Base-by-base conservation (phyloP, 1,284 basidiomycete genomes). In the Naganishia liquefaciens region DNA sequence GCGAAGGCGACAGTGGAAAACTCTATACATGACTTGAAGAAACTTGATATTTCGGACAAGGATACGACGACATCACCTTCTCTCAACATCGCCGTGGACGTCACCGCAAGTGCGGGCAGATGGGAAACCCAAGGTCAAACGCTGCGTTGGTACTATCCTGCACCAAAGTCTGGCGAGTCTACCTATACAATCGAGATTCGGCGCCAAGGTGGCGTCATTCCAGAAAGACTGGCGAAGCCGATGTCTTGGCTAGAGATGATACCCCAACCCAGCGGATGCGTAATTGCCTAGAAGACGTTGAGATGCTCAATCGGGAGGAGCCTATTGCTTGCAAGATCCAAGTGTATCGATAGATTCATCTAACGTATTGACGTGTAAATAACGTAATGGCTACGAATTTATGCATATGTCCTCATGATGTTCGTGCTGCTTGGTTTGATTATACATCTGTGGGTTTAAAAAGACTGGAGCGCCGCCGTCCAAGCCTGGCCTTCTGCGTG, bases 121-220 rank as follows among this genome's bases (percentile, higher is more conserved):
- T 91, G 85, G 81, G 82, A 82, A 66, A 80, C 90, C 9, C 80
- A 85, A 9, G 91, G 90, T 2, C 83, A 84, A 79, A 84, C 80
- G 42, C 76, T 98, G 61, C 82, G 82, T 70, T 98, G 94, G 94
- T 93, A 86, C 83, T 94, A 96, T 75, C 82, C 84, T 81, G 15
- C 80, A 57, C 30, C 62, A 21, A 23, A 63, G 40, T 23, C 52
- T n/a, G 62, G 50, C 21, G 46, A 49, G 13, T 5, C 33, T n/a
- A 83, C 86, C 74, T 86, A 88, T 73, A 84, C 83, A 44, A 85
- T 93, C 62, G 84, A 85, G 71, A 82, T 93, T 60, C 82, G 76
- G 71, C 80, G 91, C 64, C 75, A 77, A 3, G 86, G 85, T 1
- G 89, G 90, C 0, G 81, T 82, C 2, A 85, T 89, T 65, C 82